Evolutionary conservation across 1,284 basidiomycete species (phyloP), one percentile per base, ranked within the genome.

Genomic region (Tilletia horrida): DNA sequence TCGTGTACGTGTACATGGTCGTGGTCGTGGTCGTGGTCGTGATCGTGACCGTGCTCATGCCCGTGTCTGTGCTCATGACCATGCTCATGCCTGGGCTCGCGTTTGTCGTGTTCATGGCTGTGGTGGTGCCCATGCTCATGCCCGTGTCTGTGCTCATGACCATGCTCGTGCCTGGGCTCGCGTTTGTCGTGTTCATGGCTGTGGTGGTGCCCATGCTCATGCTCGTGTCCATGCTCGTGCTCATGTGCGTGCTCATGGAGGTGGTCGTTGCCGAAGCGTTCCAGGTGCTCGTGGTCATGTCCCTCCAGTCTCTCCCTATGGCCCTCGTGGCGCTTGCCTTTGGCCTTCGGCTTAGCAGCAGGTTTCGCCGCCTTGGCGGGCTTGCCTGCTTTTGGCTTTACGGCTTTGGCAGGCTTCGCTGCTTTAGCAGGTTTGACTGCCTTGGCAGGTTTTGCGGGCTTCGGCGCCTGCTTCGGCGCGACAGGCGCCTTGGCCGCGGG

Each of bases 101-200:
- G 35, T 11, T 40, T 40, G 47, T 48, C 47, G 23, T n/a, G 66
- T 13, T 11, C 65, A 25, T 68, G 67, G 25, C 68, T 48, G 59
- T 52, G 61, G 11, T 68, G 45, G 52, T 67, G 47, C 14, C 67
- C 1, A 40, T 64, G 43, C 18, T 50, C 29, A 57, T 68, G 67
- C 18, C 48, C 31, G 55, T 68, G 67, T 45, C 63, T 55, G 67
- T 69, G 67, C 31, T 21, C 52, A 61, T 69, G 55, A 31, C 68
- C 59, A 35, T 68, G 67, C 27, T 18, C 25, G 27, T 68, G n/a
- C 4, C 35, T 4, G 11, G 35, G 35, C 11, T 40, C 35, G 6
- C 35, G 35, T 11, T 40, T 40, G 47, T 48, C 47, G 23, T n/a
- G 66, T 13, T 11, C 65, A 25, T 68, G 67, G 25, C 68, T 48